Conservation (phyloP, 2,329 filamentous ascomycete genomes). For the Venturiaceae sp. region DNA sequence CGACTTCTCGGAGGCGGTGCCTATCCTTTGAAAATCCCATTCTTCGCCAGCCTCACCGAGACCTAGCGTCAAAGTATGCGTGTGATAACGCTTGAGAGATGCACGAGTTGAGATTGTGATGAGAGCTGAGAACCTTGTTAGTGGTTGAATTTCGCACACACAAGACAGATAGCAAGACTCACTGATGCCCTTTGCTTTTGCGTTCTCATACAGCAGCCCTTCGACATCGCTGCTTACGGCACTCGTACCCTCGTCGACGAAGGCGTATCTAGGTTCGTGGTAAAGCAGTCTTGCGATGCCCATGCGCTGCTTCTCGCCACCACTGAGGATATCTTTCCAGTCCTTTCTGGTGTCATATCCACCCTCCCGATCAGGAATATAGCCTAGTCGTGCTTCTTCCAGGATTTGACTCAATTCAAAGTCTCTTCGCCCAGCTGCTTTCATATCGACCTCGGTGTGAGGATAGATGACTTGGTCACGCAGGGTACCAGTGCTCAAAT, state of each 20-base stretch:
- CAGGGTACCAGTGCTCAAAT: slow-evolving; percentile 83
- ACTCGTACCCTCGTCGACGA: slow-evolving; percentile 91
- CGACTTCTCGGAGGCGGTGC: slow-evolving; percentile 86
- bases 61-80: slow-evolving; percentile 78
- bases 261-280: slow-evolving; percentile 88
- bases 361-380: slow-evolving; percentile 83
- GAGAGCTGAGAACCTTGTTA: slow-evolving; percentile 45
- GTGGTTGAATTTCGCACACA: background rate
- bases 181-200: slow-evolving; percentile 91
- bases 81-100: slow-evolving; percentile 92
- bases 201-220: slow-evolving; percentile 82
- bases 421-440: slow-evolving; percentile 66
- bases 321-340: slow-evolving; percentile 97
- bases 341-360: slow-evolving; percentile 96
- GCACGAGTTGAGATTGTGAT: slow-evolving; percentile 94
- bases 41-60: slow-evolving; percentile 70
- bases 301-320: slow-evolving; percentile 95
- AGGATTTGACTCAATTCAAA: slow-evolving; percentile 67
- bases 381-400: slow-evolving; percentile 76
- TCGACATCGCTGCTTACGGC: slow-evolving; percentile 93
- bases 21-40: slow-evolving; percentile 91
- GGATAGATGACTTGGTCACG: slow-evolving; percentile 98
- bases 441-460: slow-evolving; percentile 91
- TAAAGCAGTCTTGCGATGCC: slow-evolving; percentile 84
- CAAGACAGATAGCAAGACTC: slow-evolving; percentile 31